phyloP scores from a whole-genome alignment of 129 eudicot genomes.

The Ambrosia trifida region DNA sequence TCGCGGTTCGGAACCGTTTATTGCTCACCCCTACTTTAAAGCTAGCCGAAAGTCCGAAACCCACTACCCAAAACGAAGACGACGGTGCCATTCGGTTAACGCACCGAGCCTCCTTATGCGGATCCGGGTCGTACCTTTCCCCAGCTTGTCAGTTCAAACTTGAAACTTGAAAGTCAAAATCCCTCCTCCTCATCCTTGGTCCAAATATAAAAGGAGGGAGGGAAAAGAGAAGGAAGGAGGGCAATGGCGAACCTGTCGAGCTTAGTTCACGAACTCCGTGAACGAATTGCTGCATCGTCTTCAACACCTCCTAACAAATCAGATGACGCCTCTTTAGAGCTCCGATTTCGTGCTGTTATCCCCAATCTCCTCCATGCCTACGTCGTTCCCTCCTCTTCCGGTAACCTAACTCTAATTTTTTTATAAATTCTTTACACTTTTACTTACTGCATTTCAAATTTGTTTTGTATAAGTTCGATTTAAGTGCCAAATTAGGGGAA shows the following conservation, averaged over 20 bases:
- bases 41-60: too few species aligned
- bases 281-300: slow-evolving; percentile 83
- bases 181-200: slow-evolving; percentile 24
- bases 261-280: slow-evolving; percentile 92
- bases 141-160: too few species aligned
- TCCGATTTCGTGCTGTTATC: slow-evolving; percentile 80
- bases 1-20: too few species aligned
- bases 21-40: too few species aligned
- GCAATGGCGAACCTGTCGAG: slow-evolving; percentile 82
- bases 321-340: slow-evolving; percentile 57
- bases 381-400: slow-evolving; percentile 75
- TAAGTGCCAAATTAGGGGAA: neutral
- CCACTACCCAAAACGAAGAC: too few species aligned
- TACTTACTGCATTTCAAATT: neutral
- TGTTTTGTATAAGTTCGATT: neutral
- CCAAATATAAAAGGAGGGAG: slow-evolving; percentile 20
- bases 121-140: too few species aligned
- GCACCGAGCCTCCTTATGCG: too few species aligned
- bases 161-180: slow-evolving; percentile 7
- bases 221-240: neutral
- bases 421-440: too few species aligned
- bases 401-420: slow-evolving; percentile 26
- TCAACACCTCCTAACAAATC: slow-evolving; percentile 56
- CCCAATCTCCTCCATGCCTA: slow-evolving; percentile 83
- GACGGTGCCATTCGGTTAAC: too few species aligned